Conservation (phyloP, 257 asterid species). For the Ballota nigra region DNA sequence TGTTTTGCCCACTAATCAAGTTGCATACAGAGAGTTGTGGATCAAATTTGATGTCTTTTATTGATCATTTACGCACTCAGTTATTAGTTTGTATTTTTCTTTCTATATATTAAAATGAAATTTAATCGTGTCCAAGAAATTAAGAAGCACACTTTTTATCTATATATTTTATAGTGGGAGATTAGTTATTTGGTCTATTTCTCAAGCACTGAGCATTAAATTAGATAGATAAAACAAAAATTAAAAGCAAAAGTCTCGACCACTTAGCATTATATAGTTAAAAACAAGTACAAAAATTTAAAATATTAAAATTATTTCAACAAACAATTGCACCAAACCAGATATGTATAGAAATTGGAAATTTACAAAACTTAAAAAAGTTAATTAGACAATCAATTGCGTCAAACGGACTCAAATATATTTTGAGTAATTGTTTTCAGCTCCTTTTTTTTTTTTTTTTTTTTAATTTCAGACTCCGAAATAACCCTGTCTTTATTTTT, state of each 20-base stretch:
- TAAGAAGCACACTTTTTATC: not conserved
- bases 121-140: not conserved
- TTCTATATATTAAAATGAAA: not conserved
- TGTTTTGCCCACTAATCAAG: not conserved
- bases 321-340: not conserved
- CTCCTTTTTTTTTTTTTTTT: too few relatives aligned
- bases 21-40: not conserved
- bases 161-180: not conserved
- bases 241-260: not conserved
- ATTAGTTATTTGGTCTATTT: not conserved
- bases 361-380: not conserved
- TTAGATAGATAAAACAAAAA: not conserved
- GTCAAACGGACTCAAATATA: not conserved
- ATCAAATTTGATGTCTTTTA: not conserved
- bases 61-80: not conserved
- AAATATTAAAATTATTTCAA: not conserved
- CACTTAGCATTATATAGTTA: not conserved
- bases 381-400: not conserved
- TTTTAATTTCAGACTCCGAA: not conserved
- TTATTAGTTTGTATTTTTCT: not conserved
- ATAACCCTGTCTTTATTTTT: too few relatives aligned
- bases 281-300: not conserved
- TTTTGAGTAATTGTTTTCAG: not conserved
- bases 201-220: not conserved
- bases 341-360: not conserved